These are phyloP conservation scores for Rosa lucieae DNA, from an alignment of 306 rosid species.

Conservation along the genomic window DNA sequence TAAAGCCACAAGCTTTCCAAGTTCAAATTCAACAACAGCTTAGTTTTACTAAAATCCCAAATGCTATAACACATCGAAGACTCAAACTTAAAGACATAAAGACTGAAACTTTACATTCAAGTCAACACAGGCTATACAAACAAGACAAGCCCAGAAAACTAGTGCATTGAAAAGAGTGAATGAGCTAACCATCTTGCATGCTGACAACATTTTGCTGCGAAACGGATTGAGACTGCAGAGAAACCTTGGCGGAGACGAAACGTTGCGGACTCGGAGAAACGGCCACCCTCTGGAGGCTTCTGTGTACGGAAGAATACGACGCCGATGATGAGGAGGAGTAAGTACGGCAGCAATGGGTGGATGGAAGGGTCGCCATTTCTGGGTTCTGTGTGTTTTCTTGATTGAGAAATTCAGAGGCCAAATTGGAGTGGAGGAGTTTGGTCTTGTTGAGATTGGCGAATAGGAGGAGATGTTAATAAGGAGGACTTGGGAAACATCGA, in stretches of 20 bases:
- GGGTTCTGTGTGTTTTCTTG: neutral
- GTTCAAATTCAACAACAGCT: neutral
- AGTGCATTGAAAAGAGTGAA: neutral
- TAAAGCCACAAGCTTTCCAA: neutral
- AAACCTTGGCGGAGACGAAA: slow-evolving; percentile 37
- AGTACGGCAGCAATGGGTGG: slow-evolving; percentile 43
- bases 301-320: slow-evolving; percentile 22
- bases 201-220: slow-evolving; percentile 35
- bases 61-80: neutral
- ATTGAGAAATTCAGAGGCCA: neutral
- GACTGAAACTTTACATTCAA: neutral
- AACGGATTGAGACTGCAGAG: slow-evolving; percentile 44
- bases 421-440: neutral
- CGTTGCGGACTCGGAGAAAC: slow-evolving; percentile 36
- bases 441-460: neutral
- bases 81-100: neutral
- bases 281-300: slow-evolving; percentile 26
- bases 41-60: neutral
- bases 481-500: slow-evolving; percentile 49
- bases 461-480: neutral
- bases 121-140: neutral
- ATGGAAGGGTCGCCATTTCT: slow-evolving; percentile 58
- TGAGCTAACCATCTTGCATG: slow-evolving; percentile 54
- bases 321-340: slow-evolving; percentile 10
- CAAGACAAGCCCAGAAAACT: neutral